Conservation (phyloP, 345 rosid species). For the Populus euphratica region DNA sequence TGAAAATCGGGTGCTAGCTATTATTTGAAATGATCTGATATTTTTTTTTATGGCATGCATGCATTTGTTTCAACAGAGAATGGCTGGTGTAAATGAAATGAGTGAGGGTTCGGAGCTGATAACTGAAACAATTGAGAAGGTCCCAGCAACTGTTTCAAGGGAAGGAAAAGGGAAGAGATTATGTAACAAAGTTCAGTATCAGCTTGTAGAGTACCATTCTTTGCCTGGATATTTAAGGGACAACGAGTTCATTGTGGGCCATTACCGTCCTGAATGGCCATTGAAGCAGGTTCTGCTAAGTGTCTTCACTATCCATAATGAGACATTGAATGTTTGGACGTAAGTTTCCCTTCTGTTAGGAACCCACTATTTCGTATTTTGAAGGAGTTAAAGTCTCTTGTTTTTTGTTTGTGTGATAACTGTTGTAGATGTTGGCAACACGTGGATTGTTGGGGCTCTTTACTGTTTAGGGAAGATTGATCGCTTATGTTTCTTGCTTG, state of each 20-base stretch:
- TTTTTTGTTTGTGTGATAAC: background rate
- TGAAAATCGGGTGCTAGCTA: too few relatives aligned
- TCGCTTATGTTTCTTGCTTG: background rate
- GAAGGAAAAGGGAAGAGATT: slow-evolving; percentile 71
- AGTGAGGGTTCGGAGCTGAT: slow-evolving; percentile 22
- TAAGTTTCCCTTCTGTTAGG: slow-evolving; percentile 32
- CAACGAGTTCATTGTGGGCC: slow-evolving; percentile 79
- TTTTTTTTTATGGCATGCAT: background rate
- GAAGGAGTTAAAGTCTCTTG: background rate
- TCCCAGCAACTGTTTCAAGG: slow-evolving; percentile 23
- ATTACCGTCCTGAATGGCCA: slow-evolving; percentile 93
- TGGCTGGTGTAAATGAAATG: slow-evolving; percentile 32
- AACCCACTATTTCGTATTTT: background rate
- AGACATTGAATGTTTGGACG: slow-evolving; percentile 97
- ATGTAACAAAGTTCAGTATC: slow-evolving; percentile 88
- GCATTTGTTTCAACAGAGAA: slow-evolving; percentile 24
- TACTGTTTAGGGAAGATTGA: slow-evolving; percentile 1
- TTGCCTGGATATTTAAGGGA: slow-evolving; percentile 82
- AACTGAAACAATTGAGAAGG: slow-evolving; percentile 45
- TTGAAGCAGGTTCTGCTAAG: slow-evolving; percentile 80
- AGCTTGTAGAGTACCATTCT: slow-evolving; percentile 82
- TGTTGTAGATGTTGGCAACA: background rate
- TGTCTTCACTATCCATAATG: slow-evolving; percentile 80
- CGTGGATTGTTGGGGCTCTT: background rate
- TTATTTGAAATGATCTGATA: too few relatives aligned